Conservation (phyloP, 2,329 filamentous ascomycete species). For the Paraconiothyrium sp. region DNA sequence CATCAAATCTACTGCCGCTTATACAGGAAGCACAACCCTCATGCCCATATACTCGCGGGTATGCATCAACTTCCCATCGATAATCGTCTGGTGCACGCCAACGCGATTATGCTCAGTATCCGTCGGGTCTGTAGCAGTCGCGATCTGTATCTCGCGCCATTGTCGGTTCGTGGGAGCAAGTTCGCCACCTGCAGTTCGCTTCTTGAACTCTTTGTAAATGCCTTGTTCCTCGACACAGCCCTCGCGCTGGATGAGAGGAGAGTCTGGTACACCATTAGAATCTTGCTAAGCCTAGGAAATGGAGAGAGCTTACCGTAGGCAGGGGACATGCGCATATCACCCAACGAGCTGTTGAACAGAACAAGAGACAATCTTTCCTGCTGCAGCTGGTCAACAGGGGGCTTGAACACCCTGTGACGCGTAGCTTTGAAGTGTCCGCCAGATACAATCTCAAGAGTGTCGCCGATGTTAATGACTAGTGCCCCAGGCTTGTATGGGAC, state of each 20-base stretch:
- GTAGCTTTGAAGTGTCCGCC: slow-evolving; percentile 60
- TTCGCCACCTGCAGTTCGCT: slow-evolving; percentile 28
- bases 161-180: slow-evolving; percentile 31
- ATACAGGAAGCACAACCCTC: slow-evolving; percentile 35
- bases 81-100: slow-evolving; percentile 33
- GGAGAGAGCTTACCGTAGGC: slow-evolving; percentile 26
- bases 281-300: not conserved
- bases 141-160: slow-evolving; percentile 36
- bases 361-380: slow-evolving; percentile 46
- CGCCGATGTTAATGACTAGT: slow-evolving; percentile 40
- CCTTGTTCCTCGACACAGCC: slow-evolving; percentile 35
- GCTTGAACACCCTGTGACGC: slow-evolving; percentile 55
- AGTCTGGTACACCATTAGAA: slow-evolving; percentile 21
- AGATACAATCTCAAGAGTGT: slow-evolving; percentile 54
- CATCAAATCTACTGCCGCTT: not conserved
- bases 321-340: slow-evolving; percentile 30
- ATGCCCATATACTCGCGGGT: slow-evolving; percentile 35
- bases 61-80: slow-evolving; percentile 36
- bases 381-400: slow-evolving; percentile 52
- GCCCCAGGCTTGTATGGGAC: slow-evolving; percentile 37
- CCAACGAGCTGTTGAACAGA: slow-evolving; percentile 34
- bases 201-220: slow-evolving; percentile 33
- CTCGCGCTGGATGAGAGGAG: slow-evolving; percentile 33
- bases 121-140: slow-evolving; percentile 34
- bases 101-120: slow-evolving; percentile 34